Percentiles rank a stretch among this genome's conserved stretches.
Conservation (phyloP, 495 filamentous ascomycete genomes). For the Penicillium simplicissimum region DNA sequence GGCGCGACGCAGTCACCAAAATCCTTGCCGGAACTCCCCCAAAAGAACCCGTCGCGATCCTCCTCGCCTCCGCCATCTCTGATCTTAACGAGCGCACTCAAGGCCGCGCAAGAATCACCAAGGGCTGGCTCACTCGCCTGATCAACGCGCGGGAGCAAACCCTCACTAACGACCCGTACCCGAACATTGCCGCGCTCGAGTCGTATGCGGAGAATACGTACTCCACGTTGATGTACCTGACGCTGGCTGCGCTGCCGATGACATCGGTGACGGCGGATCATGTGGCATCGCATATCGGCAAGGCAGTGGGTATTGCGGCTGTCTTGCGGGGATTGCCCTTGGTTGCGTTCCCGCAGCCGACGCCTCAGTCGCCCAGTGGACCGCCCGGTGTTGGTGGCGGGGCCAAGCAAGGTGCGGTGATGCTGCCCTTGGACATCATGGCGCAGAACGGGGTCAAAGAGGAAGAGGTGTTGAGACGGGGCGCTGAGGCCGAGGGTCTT, state of each 20-base stretch:
- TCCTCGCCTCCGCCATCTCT: constrained; percentile 69
- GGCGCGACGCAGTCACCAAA: constrained; percentile 78
- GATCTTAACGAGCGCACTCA: constrained; percentile 57
- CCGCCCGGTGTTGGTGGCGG: constrained; percentile 31
- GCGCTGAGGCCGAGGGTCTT: constrained; percentile 71
- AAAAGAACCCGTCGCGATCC: constrained; percentile 86
- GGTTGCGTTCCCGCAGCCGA: constrained; percentile 74
- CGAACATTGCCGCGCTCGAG: constrained; percentile 71
- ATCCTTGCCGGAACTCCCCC: constrained; percentile 73
- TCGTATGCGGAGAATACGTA: constrained; percentile 93
- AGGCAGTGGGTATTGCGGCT: constrained; percentile 84
- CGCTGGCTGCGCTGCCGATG: constrained; percentile 72
- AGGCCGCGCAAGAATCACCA: constrained; percentile 62
- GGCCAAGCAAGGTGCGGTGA: constrained; percentile 61
- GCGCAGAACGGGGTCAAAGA: constrained; percentile 74
- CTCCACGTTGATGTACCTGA: constrained; percentile 88
- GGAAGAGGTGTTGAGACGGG: constrained; percentile 84
- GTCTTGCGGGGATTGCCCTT: constrained; percentile 81
- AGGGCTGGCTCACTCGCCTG: constrained; percentile 77
- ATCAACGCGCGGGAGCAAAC: constrained; percentile 79
- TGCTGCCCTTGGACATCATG: constrained; percentile 89
- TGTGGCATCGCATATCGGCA: constrained; percentile 90
- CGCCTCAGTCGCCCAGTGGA: constrained; percentile 52
- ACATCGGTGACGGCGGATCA: constrained; percentile 85
- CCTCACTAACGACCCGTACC: constrained; percentile 79